Percentiles rank a stretch among this genome's conserved stretches.
phyloP scores from a whole-genome alignment of 2,329 filamentous ascomycete genomes.

The Sarocladium kiliense region DNA sequence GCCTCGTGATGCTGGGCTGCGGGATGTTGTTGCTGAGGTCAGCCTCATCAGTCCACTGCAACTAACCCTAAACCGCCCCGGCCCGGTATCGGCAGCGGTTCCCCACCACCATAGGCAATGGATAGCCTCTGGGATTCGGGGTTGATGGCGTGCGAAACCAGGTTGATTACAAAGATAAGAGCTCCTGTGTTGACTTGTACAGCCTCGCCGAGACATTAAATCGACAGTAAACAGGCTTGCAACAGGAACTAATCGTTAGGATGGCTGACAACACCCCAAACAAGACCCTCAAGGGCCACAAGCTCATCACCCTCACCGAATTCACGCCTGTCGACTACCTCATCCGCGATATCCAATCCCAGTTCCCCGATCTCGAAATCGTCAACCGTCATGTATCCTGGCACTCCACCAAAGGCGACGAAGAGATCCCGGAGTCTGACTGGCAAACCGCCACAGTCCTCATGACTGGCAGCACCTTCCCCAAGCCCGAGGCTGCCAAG shows the following conservation, averaged over 20 bases:
- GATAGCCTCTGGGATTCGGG: not conserved
- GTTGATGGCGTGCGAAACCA: too few relatives aligned
- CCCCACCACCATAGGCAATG: not conserved
- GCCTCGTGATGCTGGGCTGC: too few relatives aligned
- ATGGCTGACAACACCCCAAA: conserved; percentile 17
- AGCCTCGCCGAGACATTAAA: too few relatives aligned
- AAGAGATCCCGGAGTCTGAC: conserved; percentile 26
- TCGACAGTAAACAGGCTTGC: too few relatives aligned
- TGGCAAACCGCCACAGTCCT: conserved; percentile 47
- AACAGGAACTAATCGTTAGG: too few relatives aligned
- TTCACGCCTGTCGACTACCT: conserved; percentile 25
- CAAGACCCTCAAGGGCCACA: conserved; percentile 41
- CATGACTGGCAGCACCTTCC: conserved; percentile 37
- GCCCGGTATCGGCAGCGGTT: not conserved
- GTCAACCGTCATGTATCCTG: conserved; percentile 23
- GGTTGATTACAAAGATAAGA: too few relatives aligned
- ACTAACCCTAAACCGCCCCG: not conserved
- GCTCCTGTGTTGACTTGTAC: too few relatives aligned
- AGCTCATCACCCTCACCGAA: conserved; percentile 37
- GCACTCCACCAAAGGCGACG: conserved; percentile 19
- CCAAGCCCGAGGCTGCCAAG: conserved; percentile 35
- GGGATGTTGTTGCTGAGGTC: too few relatives aligned
- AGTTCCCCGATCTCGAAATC: conserved; percentile 41
- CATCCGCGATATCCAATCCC: conserved; percentile 28
- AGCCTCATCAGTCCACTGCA: not conserved